Conservation (phyloP, 331 rosid species). For the Stylosanthes scabra region DNA sequence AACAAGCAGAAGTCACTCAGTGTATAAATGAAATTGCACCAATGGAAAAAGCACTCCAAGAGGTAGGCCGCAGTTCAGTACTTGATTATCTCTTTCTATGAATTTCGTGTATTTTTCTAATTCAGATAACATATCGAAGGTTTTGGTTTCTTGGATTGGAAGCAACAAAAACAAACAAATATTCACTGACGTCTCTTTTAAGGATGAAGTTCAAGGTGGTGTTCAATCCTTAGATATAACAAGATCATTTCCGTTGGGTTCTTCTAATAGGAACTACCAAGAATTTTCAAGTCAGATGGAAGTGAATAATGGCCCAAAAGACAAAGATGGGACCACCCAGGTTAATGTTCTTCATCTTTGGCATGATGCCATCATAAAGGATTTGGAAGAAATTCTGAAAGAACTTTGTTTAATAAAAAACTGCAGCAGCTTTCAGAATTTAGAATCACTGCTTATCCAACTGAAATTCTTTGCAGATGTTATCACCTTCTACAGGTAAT, state of each 20-base stretch:
- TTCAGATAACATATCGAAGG: constrained; percentile 60
- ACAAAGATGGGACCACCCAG: constrained; percentile 56
- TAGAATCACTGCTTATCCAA: constrained; percentile 68
- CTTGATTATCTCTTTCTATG: constrained; percentile 12
- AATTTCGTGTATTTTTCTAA: constrained; percentile 36
- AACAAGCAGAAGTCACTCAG: constrained; percentile 58
- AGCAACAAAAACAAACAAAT: constrained; percentile 42
- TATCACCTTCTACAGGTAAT: constrained; percentile 77
- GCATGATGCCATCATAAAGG: constrained; percentile 76
- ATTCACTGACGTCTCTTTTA: constrained; percentile 27
- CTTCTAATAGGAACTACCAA: constrained; percentile 41
- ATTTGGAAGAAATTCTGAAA: constrained; percentile 60
- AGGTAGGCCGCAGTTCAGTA: constrained; percentile 57
- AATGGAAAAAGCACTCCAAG: constrained; percentile 67
- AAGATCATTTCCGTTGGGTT: constrained; percentile 44
- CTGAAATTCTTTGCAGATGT: constrained; percentile 78
- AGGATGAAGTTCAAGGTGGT: constrained; percentile 44
- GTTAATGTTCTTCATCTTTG: constrained; percentile 78
- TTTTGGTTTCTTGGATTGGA: constrained; percentile 74
- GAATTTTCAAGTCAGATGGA: constrained; percentile 42
- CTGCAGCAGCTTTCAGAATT: constrained; percentile 48
- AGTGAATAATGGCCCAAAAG: constrained; percentile 39
- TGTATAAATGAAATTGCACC: constrained; percentile 70
- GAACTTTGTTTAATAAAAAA: constrained; percentile 64
- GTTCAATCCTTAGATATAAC: constrained; percentile 46